Conservation (phyloP, 2,329 filamentous ascomycete genomes). For the Exophiala spinifera region DNA sequence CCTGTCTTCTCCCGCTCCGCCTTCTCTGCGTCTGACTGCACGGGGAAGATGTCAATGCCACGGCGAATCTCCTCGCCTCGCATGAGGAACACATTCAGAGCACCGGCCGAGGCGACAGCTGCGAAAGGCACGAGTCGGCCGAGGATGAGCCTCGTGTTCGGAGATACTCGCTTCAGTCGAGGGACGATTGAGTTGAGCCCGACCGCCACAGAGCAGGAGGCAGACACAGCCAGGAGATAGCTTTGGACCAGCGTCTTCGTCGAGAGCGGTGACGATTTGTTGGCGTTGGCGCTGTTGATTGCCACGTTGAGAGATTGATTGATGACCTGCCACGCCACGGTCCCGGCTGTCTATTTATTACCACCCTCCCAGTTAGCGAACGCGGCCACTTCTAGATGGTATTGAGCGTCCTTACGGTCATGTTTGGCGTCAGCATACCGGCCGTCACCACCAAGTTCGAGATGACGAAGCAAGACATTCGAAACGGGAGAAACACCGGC, state of each 20-base stretch:
- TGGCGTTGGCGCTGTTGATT: conserved; percentile 93
- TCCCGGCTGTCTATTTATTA: conserved; percentile 72
- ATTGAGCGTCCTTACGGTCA: conserved; percentile 6
- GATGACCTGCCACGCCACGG: conserved; percentile 87
- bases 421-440: conserved; percentile 83
- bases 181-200: conserved; percentile 89
- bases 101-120: conserved; percentile 86
- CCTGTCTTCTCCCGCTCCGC: conserved; percentile 61
- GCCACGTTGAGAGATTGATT: conserved; percentile 98
- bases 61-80: conserved; percentile 89
- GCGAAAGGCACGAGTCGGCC: conserved; percentile 92
- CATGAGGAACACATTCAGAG: conserved; percentile 96
- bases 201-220: conserved; percentile 88
- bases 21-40: conserved; percentile 69
- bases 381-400: background rate
- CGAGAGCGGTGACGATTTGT: conserved; percentile 90
- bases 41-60: conserved; percentile 89
- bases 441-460: conserved; percentile 93
- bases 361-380: conserved; percentile 5
- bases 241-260: conserved; percentile 79
- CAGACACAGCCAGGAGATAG: conserved; percentile 86
- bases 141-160: conserved; percentile 71
- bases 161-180: conserved; percentile 71
- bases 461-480: conserved; percentile 93
- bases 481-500: conserved; percentile 88